phyloP scores from a whole-genome alignment of 768 basidiomycete species.

The Tubosaeta sp. region DNA sequence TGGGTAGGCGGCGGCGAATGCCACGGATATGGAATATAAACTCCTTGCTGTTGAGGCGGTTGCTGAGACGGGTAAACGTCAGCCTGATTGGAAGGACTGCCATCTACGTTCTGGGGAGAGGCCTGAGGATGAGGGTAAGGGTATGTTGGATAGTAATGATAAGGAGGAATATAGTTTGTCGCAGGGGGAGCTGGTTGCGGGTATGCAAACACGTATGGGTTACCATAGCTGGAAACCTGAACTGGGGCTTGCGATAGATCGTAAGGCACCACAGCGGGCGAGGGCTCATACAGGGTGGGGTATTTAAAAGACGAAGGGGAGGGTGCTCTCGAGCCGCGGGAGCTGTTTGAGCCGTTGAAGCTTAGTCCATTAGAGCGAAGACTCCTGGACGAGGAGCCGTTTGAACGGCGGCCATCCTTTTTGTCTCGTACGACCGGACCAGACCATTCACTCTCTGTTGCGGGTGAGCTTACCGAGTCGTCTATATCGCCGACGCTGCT shows the following conservation, averaged over 20 bases:
- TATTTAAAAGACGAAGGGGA: conserved; percentile 73
- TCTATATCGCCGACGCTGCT: conserved; percentile 65
- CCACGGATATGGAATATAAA: conserved; percentile 31
- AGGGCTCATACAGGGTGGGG: conserved; percentile 67
- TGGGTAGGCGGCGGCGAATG: conserved; percentile 35
- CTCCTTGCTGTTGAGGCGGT: conserved; percentile 29
- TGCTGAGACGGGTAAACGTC: conserved; percentile 33
- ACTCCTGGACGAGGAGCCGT: conserved; percentile 58
- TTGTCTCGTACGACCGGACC: conserved; percentile 53
- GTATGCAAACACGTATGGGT: conserved; percentile 37
- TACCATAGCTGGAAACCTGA: conserved; percentile 28
- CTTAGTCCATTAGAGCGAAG: conserved; percentile 48
- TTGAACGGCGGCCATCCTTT: conserved; percentile 49
- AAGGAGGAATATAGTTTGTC: conserved; percentile 38
- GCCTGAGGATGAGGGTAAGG: conserved; percentile 47
- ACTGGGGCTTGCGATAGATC: conserved; percentile 30
- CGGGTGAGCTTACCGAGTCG: conserved; percentile 64
- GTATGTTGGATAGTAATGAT: conserved; percentile 45
- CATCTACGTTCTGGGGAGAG: conserved; percentile 37
- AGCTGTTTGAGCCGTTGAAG: conserved; percentile 55
- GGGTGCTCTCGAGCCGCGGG: conserved; percentile 68
- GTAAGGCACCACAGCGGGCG: conserved; percentile 26
- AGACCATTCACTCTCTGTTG: conserved; percentile 83
- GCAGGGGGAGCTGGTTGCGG: conserved; percentile 37
- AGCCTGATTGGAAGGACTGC: conserved; percentile 20